Percentiles rank a stretch among this genome's conserved stretches.
phyloP scores from a whole-genome alignment of 1,284 basidiomycete species.

The Trichosporon ovoides region DNA sequence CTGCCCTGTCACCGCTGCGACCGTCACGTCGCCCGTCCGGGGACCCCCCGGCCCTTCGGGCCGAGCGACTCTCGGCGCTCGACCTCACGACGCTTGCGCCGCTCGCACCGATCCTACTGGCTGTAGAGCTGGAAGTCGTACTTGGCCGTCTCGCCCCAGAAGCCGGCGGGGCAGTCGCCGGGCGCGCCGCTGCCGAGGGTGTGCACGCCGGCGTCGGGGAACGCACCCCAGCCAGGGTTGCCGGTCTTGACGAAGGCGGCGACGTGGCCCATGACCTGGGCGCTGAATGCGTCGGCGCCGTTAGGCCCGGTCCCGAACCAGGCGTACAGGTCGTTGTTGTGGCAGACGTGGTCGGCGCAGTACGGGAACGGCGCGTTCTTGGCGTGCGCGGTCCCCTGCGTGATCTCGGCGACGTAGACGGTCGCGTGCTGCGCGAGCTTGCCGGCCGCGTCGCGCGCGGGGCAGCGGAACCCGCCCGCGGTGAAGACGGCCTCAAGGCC shows the following conservation, averaged over 20 bases:
- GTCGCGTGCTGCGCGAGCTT: conserved; percentile 61
- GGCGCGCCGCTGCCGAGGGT: conserved; percentile 23
- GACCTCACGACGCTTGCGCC: neutral
- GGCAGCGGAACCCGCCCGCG: conserved; percentile 55
- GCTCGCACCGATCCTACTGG: neutral
- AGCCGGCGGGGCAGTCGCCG: conserved; percentile 24
- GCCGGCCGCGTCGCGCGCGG: conserved; percentile 61
- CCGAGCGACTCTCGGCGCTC: neutral
- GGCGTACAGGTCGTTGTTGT: conserved; percentile 42
- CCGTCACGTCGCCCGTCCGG: no score
- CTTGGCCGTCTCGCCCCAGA: conserved; percentile 28
- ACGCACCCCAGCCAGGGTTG: conserved; percentile 17
- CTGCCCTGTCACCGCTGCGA: no score
- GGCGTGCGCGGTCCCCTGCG: conserved; percentile 63
- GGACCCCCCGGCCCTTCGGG: no score
- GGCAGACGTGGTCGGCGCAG: conserved; percentile 36
- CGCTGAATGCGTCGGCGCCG: neutral
- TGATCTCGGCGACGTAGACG: conserved; percentile 68
- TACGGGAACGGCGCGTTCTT: conserved; percentile 50
- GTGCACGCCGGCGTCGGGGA: conserved; percentile 9
- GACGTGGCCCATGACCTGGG: conserved; percentile 22
- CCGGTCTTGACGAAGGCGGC: conserved; percentile 31
- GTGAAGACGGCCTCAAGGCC: conserved; percentile 58
- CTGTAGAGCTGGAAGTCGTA: conserved; percentile 38
- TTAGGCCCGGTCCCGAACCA: conserved; percentile 28